Evolutionary conservation across 208 protist genomes (phyloP).

Genomic region (Crithidia fasciculata): DNA sequence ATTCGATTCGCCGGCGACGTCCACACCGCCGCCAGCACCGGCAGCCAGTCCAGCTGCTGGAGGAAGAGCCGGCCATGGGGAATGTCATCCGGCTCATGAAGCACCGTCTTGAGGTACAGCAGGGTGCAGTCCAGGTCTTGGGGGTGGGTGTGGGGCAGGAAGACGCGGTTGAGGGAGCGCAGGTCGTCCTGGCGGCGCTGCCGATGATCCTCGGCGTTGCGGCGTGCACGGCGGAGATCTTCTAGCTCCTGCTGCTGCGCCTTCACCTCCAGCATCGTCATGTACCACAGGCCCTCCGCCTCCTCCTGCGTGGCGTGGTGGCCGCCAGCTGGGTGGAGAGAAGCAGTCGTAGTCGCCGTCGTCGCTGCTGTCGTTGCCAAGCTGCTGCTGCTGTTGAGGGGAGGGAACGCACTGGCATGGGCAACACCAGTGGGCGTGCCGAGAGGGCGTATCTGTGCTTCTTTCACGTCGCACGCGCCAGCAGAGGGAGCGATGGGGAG

Average conservation of each 20-base stretch:
- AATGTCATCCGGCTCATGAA: constrained; percentile 62
- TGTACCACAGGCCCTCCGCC: constrained; percentile 60
- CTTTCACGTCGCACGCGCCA: not conserved
- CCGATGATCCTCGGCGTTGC: constrained; percentile 48
- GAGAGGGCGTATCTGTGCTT: not conserved
- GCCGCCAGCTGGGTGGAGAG: not conserved
- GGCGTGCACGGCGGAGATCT: constrained; percentile 43
- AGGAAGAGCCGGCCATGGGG: constrained; percentile 53
- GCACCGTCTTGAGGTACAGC: constrained; percentile 61
- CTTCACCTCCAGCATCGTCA: constrained; percentile 68
- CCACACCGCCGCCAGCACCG: constrained; percentile 57
- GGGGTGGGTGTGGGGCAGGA: constrained; percentile 58
- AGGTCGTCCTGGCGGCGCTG: constrained; percentile 34
- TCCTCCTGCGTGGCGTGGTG: constrained; percentile 17
- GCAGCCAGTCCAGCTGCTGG: constrained; percentile 67
- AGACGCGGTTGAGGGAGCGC: constrained; percentile 43
- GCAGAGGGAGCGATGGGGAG: not conserved
- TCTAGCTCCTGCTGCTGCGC: constrained; percentile 67
- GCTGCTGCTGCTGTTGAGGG: not conserved
- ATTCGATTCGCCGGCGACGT: constrained; percentile 56
- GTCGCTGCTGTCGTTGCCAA: not conserved
- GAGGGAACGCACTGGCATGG: not conserved
- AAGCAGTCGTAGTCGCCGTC: not conserved
- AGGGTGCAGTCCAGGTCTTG: constrained; percentile 49
- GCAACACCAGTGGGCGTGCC: constrained; percentile 3